Evolutionary conservation across 768 basidiomycete species (phyloP), one percentile per base, ranked within the genome.

Genomic region (Lentinula detonsa): DNA sequence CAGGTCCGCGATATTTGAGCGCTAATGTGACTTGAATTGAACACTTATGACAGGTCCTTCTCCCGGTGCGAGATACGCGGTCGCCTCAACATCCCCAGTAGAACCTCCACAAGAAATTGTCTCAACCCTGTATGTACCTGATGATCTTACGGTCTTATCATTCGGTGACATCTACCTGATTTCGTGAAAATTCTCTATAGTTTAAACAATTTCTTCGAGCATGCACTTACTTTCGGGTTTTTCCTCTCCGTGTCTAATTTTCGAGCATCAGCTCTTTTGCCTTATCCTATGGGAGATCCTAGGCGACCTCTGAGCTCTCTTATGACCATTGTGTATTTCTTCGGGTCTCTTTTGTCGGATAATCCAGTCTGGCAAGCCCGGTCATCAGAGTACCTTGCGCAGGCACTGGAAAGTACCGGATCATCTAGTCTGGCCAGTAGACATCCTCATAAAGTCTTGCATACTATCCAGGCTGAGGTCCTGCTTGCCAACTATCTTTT

Each of bases 401-500:
- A 76, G 34, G 76, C 81, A 0, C 69, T 80, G 33, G 69, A 77
- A 10, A 72, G 75, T 28, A 71, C 78, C 0, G 33, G 15, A 18
- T 70, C 78, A 6, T 70, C 70, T 3, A 67, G 69, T 9, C 67
- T 82, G 9, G 75, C 78, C 3, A 70, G 73, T 6, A 62, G 60
- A 1, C 81, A 84, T 37, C 76, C 77, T 34, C 65, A 74, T 2
- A 67, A 68, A 64, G 72, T 80, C n/a, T 66, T 85, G 43, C 76
- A 83, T 35, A 71, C 79, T 1, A 72, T 85, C 13, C 84, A 85
- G 63, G 74, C 80, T 1, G 80, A 86, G 60, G 73, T 87, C 3
- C 73, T 89, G 21, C 74, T 88, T 21, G 71, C 82, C 1, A 75
- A 76, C 58, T 86, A 82, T 65, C 82, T 86, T 68, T 82, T 85